Base-by-base conservation (phyloP, 2,329 filamentous ascomycete genomes). In the Scedosporium aurantiacum region DNA sequence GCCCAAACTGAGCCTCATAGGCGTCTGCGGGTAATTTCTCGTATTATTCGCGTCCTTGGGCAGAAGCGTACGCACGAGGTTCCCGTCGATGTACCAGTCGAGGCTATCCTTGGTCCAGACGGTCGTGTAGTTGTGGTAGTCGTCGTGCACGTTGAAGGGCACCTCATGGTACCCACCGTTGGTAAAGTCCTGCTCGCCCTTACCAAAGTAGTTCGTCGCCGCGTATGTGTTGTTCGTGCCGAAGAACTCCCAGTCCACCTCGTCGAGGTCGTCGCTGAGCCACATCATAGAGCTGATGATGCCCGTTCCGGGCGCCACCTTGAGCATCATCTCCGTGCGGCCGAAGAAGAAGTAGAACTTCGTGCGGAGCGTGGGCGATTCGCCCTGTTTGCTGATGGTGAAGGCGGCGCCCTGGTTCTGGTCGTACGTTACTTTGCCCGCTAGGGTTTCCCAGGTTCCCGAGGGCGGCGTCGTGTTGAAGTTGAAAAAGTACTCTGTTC, bases 301-400 rank as follows among this genome's bases (percentile, higher is more conserved):
- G 59, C 91, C 91, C 6, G 76, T 76, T 18, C 91, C 91, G 1
- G 78, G 75, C 0, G 91, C 86, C 3, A 89, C 88, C 76, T 90
- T 90, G 78, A 95, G 82, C 66, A 83, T 79, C 62, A 93, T 81
- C 73, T 94, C 90, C 61, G 90, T 85, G 63, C 86, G 84, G 60
- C 91, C 91, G 66, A 88, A 93, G 78, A 95, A 91, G 73, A 96
- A 88, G 76, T 91, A 94, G 72, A 91, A 93, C 67, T 85, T 84
- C 56, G 88, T 86, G 65, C 86, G 82, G 64, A 96, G 82, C 1
- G 90, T 95, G 1, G 91, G 89, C 0, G 90, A 88, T 68, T 95
- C 84, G 64, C 86, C 84, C 65, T 84, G 80, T 70, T 86, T 80
- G 61, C 73, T 76, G 74, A 96, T 86, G 59, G 82, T 87, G 75